Conservation (phyloP, 805 yeast species). For the Zygoascus tannicola region DNA sequence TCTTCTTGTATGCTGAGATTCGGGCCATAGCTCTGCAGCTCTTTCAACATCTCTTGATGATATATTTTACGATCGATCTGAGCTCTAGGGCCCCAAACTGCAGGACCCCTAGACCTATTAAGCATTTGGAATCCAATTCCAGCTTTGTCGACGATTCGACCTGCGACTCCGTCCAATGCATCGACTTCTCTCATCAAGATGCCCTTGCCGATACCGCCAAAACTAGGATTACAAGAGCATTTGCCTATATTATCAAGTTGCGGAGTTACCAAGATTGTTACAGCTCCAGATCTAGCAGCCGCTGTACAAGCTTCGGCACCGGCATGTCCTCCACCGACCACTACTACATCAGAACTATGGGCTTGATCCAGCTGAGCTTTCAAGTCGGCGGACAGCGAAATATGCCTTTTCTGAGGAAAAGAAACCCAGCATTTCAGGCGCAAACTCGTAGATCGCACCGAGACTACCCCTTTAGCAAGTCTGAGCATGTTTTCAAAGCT, state of each 20-base stretch:
- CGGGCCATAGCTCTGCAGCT: constrained; percentile 41
- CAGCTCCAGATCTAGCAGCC: constrained; percentile 72
- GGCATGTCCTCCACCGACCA: constrained; percentile 98
- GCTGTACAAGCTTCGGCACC: constrained; percentile 97
- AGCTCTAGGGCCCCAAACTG: constrained; percentile 97
- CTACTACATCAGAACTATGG: constrained; percentile 51
- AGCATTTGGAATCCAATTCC: constrained; percentile 87
- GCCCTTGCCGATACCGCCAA: constrained; percentile 99
- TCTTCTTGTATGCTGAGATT: constrained; percentile 58
- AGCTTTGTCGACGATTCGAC: constrained; percentile 79
- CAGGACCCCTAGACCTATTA: constrained; percentile 84
- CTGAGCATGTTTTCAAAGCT: no score
- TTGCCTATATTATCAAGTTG: constrained; percentile 69
- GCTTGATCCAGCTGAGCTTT: constrained; percentile 8
- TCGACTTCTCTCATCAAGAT: constrained; percentile 86
- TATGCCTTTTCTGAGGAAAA: constrained; percentile 3
- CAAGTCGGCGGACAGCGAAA: constrained; percentile 11
- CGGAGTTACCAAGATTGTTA: constrained; percentile 71
- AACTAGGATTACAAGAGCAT: constrained; percentile 93
- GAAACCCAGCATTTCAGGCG: no score
- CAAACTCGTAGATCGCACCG: no score
- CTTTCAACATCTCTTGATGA: constrained; percentile 66
- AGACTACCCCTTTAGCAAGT: no score
- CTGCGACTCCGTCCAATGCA: constrained; percentile 89
- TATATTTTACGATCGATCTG: constrained; percentile 87